These are phyloP conservation scores for Coprinellus micaceus DNA, from an alignment of 768 basidiomycete species.

Conservation along the genomic window DNA sequence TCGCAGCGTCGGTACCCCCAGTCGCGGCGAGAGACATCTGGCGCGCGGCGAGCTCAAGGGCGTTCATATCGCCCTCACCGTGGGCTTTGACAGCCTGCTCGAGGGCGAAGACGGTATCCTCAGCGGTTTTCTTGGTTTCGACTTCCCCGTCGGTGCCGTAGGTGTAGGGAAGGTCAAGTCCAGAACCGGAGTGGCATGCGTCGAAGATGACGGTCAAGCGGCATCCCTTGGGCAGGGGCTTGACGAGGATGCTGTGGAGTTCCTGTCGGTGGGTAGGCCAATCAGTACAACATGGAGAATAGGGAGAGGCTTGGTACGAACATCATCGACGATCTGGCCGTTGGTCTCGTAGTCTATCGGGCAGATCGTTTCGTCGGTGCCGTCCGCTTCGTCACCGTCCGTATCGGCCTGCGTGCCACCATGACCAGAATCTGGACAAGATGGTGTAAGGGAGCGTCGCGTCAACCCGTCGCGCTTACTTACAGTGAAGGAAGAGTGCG, in stretches of 20 bases:
- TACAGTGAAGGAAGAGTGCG: slow-evolving; percentile 88
- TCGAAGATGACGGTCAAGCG: slow-evolving; percentile 83
- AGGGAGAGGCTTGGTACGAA: slow-evolving; percentile 31
- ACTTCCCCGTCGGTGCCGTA: slow-evolving; percentile 95
- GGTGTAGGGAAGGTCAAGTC: slow-evolving; percentile 71
- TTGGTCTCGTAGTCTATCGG: slow-evolving; percentile 57
- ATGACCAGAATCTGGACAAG: slow-evolving; percentile 75
- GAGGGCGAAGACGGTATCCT: slow-evolving; percentile 54
- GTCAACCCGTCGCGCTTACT: slow-evolving; percentile 15
- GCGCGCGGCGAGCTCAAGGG: slow-evolving; percentile 64
- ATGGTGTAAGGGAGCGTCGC: background rate
- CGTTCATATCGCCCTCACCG: slow-evolving; percentile 70
- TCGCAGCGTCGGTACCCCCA: slow-evolving; percentile 61
- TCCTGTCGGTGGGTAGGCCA: slow-evolving; percentile 23
- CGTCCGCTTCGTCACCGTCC: slow-evolving; percentile 82
- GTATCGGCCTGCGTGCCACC: slow-evolving; percentile 85
- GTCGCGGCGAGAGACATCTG: slow-evolving; percentile 72
- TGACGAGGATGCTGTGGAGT: slow-evolving; percentile 78
- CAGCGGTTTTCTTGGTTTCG: slow-evolving; percentile 85
- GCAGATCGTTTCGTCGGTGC: slow-evolving; percentile 86
- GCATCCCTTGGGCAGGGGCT: slow-evolving; percentile 81
- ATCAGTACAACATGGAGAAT: background rate
- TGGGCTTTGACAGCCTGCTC: slow-evolving; percentile 73
- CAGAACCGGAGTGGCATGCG: slow-evolving; percentile 82
- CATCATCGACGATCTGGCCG: slow-evolving; percentile 88